A percentile compares a stretch with the other conserved stretches of the same genome.
These are phyloP conservation scores for Fomitopsis serialis DNA, from an alignment of 768 basidiomycete species.

Conservation along the genomic window DNA sequence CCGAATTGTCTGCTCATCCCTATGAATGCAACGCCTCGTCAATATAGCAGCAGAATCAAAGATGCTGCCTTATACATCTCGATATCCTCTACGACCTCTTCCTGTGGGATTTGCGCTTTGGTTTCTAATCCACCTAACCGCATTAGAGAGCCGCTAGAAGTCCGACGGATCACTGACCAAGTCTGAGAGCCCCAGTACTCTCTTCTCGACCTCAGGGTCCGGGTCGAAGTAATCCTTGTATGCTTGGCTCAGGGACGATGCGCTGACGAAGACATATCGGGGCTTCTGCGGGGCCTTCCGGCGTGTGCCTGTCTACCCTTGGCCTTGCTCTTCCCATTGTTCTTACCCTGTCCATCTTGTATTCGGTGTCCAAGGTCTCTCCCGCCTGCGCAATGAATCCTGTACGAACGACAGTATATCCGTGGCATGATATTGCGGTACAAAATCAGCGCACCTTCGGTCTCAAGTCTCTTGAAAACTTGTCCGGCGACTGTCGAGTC, in stretches of 20 bases:
- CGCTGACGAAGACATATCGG: slow-evolving; percentile 52
- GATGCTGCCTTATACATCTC: slow-evolving; percentile 1
- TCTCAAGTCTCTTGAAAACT: slow-evolving; percentile 63
- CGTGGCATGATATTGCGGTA: not conserved
- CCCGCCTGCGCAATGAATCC: slow-evolving; percentile 16
- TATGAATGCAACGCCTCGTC: not conserved
- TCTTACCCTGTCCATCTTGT: slow-evolving; percentile 32
- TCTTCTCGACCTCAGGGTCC: slow-evolving; percentile 50
- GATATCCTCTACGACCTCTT: slow-evolving; percentile 5
- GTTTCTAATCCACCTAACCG: slow-evolving; percentile 12
- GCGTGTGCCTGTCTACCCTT: slow-evolving; percentile 36
- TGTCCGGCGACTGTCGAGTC: slow-evolving; percentile 51
- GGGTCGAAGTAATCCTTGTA: slow-evolving; percentile 72
- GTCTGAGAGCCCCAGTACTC: slow-evolving; percentile 54
- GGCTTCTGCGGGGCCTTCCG: slow-evolving; percentile 51
- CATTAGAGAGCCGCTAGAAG: not conserved
- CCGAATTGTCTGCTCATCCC: not conserved
- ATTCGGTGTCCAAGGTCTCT: slow-evolving; percentile 33
- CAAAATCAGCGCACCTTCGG: slow-evolving; percentile 46
- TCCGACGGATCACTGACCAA: slow-evolving; percentile 33
- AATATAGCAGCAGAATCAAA: not conserved
- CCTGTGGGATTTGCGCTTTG: slow-evolving; percentile 11
- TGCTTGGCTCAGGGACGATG: slow-evolving; percentile 35
- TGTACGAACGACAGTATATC: not conserved
- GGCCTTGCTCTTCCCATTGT: slow-evolving; percentile 23